A percentile compares a stretch with the other conserved stretches of the same genome.
Conservation (phyloP, 1,139 yeast genomes). For the Kodamaea derodonti region DNA sequence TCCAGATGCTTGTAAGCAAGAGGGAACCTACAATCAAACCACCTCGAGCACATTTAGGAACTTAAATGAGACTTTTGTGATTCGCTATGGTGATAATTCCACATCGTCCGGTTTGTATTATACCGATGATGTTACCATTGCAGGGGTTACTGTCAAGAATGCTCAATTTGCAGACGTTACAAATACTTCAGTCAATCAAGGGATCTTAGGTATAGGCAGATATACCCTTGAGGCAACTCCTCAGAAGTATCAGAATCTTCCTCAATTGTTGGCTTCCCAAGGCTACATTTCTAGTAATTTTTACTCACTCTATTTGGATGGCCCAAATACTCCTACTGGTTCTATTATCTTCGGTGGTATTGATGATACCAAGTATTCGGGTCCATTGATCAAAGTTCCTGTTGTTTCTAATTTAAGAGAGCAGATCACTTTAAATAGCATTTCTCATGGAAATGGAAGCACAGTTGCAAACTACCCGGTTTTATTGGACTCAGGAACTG, state of each 20-base stretch:
- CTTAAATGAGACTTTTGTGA: conserved; percentile 3
- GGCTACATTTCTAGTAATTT: conserved; percentile 18
- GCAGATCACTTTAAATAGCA: conserved; percentile 4
- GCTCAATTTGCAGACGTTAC: conserved; percentile 16
- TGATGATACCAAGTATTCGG: conserved; percentile 23
- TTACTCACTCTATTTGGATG: conserved; percentile 13
- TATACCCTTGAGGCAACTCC: conserved; percentile 8
- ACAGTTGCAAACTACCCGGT: conserved; percentile 10
- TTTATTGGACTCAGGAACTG: conserved; percentile 39
- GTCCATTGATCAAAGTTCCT: conserved; percentile 12
- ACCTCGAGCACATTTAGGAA: conserved; percentile 8
- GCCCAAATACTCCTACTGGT: conserved; percentile 9
- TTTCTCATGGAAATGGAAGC: conserved; percentile 1
- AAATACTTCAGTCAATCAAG: conserved; percentile 8
- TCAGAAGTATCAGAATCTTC: conserved; percentile 17
- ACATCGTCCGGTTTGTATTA: conserved; percentile 9
- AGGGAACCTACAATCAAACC: conserved; percentile 15
- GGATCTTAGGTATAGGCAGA: conserved; percentile 18
- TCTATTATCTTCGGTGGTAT: conserved; percentile 25
- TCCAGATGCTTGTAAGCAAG: not conserved
- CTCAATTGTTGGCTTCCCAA: conserved; percentile 15
- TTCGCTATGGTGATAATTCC: conserved; percentile 10
- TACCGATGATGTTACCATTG: conserved; percentile 7
- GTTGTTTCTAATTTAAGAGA: conserved; percentile 3
- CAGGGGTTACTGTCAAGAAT: conserved; percentile 3